phyloP scores from a whole-genome alignment of 2,329 filamentous ascomycete genomes.

The Tricladium varicosporioides region DNA sequence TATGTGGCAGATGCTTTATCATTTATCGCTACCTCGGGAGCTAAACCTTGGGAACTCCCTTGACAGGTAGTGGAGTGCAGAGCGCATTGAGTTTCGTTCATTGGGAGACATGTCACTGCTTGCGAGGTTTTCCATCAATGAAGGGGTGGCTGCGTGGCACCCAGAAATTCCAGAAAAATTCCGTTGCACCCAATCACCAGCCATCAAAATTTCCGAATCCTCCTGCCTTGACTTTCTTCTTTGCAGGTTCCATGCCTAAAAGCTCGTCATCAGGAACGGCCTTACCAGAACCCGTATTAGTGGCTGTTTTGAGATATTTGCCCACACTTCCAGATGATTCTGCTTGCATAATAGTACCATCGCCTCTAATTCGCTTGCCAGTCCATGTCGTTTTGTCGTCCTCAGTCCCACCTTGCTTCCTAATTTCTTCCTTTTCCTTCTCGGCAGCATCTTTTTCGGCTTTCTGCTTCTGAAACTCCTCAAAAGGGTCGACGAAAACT shows the following conservation, averaged over 20 bases:
- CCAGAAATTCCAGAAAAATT: background rate
- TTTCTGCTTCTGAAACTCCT: slow-evolving; percentile 81
- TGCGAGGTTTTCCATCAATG: background rate
- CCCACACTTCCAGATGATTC: slow-evolving; percentile 55
- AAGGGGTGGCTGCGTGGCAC: background rate
- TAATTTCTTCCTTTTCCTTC: slow-evolving; percentile 59
- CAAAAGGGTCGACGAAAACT: slow-evolving; percentile 91
- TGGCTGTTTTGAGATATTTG: slow-evolving; percentile 74
- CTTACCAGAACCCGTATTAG: slow-evolving; percentile 36
- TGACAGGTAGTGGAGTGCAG: too few relatives aligned
- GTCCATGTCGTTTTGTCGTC: slow-evolving; percentile 96
- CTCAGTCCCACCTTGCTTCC: slow-evolving; percentile 68
- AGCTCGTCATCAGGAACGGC: slow-evolving; percentile 62
- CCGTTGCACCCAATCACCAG: slow-evolving; percentile 59
- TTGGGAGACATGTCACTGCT: too few relatives aligned
- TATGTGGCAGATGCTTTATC: background rate
- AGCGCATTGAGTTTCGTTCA: too few relatives aligned
- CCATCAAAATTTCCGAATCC: slow-evolving; percentile 95
- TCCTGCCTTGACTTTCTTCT: slow-evolving; percentile 75
- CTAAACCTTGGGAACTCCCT: background rate
- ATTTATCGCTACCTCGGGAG: background rate
- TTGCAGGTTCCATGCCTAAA: slow-evolving; percentile 64
- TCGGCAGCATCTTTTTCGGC: slow-evolving; percentile 59
- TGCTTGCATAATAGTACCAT: slow-evolving; percentile 54
- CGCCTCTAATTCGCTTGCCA: slow-evolving; percentile 77